A percentile compares a stretch with the other conserved stretches of the same genome.
phyloP scores from a whole-genome alignment of 1,284 basidiomycete species.

The Cystobasidiaceae sp. region DNA sequence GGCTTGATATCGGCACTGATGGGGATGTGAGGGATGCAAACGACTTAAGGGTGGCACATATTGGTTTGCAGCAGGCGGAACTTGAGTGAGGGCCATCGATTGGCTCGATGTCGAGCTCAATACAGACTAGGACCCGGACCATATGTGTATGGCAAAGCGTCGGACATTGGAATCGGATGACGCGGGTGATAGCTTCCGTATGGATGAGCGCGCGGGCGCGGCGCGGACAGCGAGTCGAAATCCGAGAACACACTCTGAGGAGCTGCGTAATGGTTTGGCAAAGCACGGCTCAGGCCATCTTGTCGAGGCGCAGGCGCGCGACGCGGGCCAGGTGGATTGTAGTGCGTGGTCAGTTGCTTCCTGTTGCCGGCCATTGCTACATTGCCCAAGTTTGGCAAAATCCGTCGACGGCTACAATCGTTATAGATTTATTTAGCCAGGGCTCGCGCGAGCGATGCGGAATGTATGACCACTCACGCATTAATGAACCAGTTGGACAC shows the following conservation, averaged over 20 bases:
- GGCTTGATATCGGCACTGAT: no score
- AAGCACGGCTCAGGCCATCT: background rate
- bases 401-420: conserved; percentile 11
- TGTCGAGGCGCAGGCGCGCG: background rate
- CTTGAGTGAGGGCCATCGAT: no score
- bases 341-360: conserved; percentile 25
- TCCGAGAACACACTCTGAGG: background rate
- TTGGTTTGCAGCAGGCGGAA: no score
- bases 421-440: background rate
- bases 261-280: background rate
- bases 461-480: conserved; percentile 2
- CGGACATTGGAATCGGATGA: background rate
- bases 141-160: background rate
- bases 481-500: conserved; percentile 32
- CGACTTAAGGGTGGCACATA: no score
- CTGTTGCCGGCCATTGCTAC: conserved; percentile 16
- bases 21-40: no score
- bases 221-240: background rate
- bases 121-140: background rate
- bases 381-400: conserved; percentile 10
- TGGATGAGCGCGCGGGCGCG: conserved; percentile 1
- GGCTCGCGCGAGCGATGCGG: background rate
- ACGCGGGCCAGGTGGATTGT: conserved; percentile 19
- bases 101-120: background rate
- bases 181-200: conserved; percentile 1